Conservation (phyloP, 1,139 yeast species). For the Magnusiomyces tetraspermus region DNA sequence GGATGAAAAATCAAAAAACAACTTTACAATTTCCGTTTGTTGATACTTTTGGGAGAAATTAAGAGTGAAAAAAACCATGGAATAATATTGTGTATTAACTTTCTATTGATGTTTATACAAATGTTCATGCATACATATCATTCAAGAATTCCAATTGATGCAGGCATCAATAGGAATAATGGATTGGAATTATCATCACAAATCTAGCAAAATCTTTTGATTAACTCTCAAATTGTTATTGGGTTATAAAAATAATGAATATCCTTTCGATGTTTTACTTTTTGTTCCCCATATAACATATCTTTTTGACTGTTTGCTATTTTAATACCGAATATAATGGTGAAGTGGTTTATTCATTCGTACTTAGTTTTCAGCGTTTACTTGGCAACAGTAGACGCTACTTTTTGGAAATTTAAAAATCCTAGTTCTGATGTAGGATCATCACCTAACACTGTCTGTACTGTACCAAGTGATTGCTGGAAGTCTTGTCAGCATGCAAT, state of each 20-base stretch:
- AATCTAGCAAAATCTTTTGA: not conserved
- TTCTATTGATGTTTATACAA: not conserved
- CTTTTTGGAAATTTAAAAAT: conserved; percentile 8
- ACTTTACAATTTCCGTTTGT: not conserved
- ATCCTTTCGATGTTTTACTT: not conserved
- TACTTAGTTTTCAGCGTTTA: conserved; percentile 5
- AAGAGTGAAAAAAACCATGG: not conserved
- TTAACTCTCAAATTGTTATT: not conserved
- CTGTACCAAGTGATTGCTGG: conserved; percentile 14
- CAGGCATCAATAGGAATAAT: not conserved
- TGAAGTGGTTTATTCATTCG: conserved; percentile 10
- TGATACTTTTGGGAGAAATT: not conserved
- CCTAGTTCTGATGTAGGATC: conserved; percentile 4
- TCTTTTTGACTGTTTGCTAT: conserved; percentile 4
- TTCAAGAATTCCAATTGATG: not conserved
- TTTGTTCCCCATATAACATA: not conserved
- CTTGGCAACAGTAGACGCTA: conserved; percentile 9
- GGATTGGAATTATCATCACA: not conserved
- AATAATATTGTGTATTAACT: not conserved
- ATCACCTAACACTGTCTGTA: conserved; percentile 8
- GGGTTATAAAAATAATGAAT: not conserved
- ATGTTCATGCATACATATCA: not conserved
- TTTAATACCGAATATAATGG: conserved; percentile 7
- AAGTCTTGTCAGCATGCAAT: conserved; percentile 13
- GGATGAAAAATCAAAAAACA: not conserved